Base-by-base conservation (phyloP, 1,284 basidiomycete species). In the Sporisorium scitamineum region DNA sequence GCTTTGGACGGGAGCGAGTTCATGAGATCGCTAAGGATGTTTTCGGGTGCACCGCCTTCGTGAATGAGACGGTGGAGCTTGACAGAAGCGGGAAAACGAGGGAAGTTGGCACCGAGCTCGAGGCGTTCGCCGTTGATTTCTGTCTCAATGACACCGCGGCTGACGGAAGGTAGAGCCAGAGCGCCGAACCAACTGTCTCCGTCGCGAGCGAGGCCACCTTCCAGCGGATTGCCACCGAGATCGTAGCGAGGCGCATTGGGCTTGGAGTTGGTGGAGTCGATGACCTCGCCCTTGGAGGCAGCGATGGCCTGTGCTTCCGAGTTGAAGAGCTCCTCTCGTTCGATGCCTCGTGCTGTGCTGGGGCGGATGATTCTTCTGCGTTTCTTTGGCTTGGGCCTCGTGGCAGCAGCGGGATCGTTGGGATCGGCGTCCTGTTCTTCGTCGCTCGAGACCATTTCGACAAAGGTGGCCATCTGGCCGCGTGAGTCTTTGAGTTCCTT, bases 151-250 rank as follows among this genome's bases (percentile, higher is more conserved):
- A 79, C 74, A 27, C 79, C 72, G 5, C 82, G 73, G 37, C 77
- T 78, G 64, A 83, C 80, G 48, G 77, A 80, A 10, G 82, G 82
- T 27, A 84, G 57, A 24, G 82, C 82, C 3, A 83, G 69, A 16
- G 80, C 81, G 27, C 82, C 82, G 39, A 80, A 84, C 76, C 78
- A 84, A 45, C 70, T 78, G 57, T 80, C 76, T 31, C 82, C 81
- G 34, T 82, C 81, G 32, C 73, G 69, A 32, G 79, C 79, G 13
- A 84, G 68, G 14, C 80, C 78, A 29, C 81, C 81, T 55, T 80
- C 80, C 48, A 83, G 75, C 37, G 80, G 72, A 54, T 79, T 78
- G 57, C 74, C 71, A 41, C 71, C 62, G 16, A 74, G 63, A 24
- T 77, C 70, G 54, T 73, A 73, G 53, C 75, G 62, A 18, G 64